These are phyloP conservation scores for Chytriomyces hyalinus DNA, from an alignment of 192 early-diverging fungal genomes.

Conservation along the genomic window DNA sequence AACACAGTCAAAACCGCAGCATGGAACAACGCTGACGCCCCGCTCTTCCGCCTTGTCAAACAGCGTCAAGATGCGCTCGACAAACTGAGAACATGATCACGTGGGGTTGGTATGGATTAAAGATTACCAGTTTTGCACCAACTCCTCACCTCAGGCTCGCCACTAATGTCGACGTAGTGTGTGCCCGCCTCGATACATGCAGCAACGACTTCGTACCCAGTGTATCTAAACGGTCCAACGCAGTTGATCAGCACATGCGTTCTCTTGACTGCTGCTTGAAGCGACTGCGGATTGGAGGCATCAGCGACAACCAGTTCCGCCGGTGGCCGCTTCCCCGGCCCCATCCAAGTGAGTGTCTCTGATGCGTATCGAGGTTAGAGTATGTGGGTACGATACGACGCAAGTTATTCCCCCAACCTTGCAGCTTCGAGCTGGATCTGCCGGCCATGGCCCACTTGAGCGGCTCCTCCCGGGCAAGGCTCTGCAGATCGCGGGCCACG, in stretches of 20 bases:
- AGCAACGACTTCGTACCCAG: constrained; percentile 65
- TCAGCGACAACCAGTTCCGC: constrained; percentile 51
- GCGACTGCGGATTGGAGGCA: constrained; percentile 35
- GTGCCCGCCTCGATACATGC: constrained; percentile 61
- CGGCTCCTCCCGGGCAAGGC: constrained; percentile 17
- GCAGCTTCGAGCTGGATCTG: constrained; percentile 43
- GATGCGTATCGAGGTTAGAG: not conserved
- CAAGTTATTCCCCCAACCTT: constrained; percentile 31
- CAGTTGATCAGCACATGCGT: constrained; percentile 58
- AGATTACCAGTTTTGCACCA: constrained; percentile 50
- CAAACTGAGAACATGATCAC: constrained; percentile 54
- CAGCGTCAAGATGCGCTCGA: constrained; percentile 64
- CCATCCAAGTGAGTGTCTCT: constrained; percentile 22
- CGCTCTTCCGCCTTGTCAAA: constrained; percentile 54
- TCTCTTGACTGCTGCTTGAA: not conserved
- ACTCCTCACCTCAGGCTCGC: constrained; percentile 10
- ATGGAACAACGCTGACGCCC: constrained; percentile 62
- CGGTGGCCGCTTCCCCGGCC: not conserved
- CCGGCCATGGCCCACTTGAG: constrained; percentile 49
- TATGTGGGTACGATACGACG: not conserved
- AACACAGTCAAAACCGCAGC: constrained; percentile 70
- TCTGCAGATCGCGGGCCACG: constrained; percentile 26
- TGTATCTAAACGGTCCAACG: constrained; percentile 71
- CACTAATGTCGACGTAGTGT: constrained; percentile 67
- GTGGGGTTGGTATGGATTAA: constrained; percentile 50